Conservation (phyloP, 2,329 filamentous ascomycete species). For the Sarocladium kiliense region DNA sequence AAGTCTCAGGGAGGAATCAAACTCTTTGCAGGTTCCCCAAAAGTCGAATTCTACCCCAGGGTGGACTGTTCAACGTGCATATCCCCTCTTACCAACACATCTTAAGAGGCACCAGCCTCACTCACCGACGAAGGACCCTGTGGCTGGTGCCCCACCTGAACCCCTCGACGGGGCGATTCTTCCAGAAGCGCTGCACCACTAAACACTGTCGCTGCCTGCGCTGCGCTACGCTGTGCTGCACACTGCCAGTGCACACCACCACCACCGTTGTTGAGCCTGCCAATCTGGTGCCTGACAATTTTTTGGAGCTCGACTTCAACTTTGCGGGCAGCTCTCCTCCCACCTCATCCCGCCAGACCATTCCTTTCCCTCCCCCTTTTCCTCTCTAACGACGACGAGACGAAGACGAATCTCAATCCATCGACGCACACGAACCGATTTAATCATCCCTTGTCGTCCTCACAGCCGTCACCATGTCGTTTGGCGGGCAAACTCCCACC, state of each 20-base stretch:
- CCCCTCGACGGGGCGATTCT: conserved; percentile 1
- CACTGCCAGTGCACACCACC: background rate
- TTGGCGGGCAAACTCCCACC: conserved; percentile 94
- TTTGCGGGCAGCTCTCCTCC: conserved; percentile 19
- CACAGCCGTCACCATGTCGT: conserved; percentile 61
- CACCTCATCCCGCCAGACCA: conserved; percentile 21
- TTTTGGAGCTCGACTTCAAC: conserved; percentile 38
- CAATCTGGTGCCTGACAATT: conserved; percentile 28
- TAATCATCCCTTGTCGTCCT: background rate
- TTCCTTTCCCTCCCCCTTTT: background rate
- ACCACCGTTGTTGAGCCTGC: background rate
- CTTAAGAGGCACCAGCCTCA: conserved; percentile 3
- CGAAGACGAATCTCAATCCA: background rate
- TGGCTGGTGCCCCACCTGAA: conserved; percentile 2
- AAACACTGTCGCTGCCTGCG: background rate
- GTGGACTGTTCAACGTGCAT: too few species aligned
- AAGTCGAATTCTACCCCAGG: too few species aligned
- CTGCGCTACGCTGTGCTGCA: background rate
- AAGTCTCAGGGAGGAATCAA: too few species aligned
- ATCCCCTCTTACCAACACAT: too few species aligned
- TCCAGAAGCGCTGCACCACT: conserved; percentile 2
- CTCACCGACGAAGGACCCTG: background rate
- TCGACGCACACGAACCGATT: background rate
- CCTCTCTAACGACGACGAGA: background rate
- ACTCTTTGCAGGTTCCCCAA: too few species aligned